Evolutionary conservation across 306 rosid genomes (phyloP), one percentile per base, ranked within the genome.

Genomic region (Lablab purpureus): DNA sequence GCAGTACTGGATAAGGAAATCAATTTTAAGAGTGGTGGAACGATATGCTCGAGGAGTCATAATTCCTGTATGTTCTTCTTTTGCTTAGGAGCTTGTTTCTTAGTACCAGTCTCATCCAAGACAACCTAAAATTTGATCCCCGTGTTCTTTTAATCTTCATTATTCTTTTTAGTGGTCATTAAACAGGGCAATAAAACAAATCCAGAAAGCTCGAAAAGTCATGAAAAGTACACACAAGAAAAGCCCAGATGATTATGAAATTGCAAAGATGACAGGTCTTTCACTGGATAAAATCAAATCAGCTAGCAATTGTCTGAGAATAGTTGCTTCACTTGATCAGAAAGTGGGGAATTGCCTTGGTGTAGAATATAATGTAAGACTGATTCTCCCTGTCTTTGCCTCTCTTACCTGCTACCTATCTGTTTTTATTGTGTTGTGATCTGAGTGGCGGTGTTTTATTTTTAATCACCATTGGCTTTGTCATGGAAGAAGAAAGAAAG

Each of bases 1-100:
- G 50, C 97, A 91, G 49, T 92, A 88, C 83, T 94, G 99, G 99
- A 91, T 92, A 75, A 89, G 93, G 85, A 92, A 88, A 83, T 86
- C 98, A 56, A 91, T 95, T 91, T 92, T 90, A 45, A 88, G 73
- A 81, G 81, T 88, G 87, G 91, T 91, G 85, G 81, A 89, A 18
- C 86, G 68, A 37, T 85, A 86, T 83, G 87, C 95, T 5, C 91
- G 94, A 56, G 94, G 94, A 78, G 85, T 95, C 32, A 75, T 81
- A 74, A 51, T 95, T 84, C 97, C 97, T 43, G 99, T 95, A 92
- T 47, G 89, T 87, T 69, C 52, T 67, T 81, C 84, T 64, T 81
- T 56, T 69, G 19, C 66, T 59, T 34, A 28, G 64, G 80, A 71
- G 71, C 68, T 60, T 65, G 50, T 78, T 84, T 83, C 64, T 47